These are phyloP conservation scores for Ophiosphaerella narmari DNA, from an alignment of 2,329 filamentous ascomycete genomes.

Conservation along the genomic window DNA sequence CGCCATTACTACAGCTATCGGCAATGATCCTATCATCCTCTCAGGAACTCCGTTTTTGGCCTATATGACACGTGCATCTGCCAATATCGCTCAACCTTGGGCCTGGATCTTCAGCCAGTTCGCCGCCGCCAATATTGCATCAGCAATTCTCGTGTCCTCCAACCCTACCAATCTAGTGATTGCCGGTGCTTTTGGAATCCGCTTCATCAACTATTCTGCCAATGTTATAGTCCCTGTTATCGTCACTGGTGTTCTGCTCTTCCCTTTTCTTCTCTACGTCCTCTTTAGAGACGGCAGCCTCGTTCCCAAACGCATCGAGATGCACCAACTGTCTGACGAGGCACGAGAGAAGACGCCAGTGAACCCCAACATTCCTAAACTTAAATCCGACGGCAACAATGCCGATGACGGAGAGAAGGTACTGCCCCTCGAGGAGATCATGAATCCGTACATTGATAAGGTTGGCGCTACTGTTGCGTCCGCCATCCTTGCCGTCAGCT, in stretches of 20 bases:
- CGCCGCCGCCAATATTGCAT: slow-evolving; percentile 72
- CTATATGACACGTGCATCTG: slow-evolving; percentile 77
- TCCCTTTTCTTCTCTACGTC: slow-evolving; percentile 71
- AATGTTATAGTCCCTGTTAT: slow-evolving; percentile 77
- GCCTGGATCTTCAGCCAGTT: slow-evolving; percentile 78
- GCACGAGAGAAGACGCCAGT: slow-evolving; percentile 61
- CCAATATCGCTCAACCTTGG: slow-evolving; percentile 71
- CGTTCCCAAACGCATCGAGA: slow-evolving; percentile 68
- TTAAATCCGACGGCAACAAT: slow-evolving; percentile 52
- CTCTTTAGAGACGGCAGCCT: slow-evolving; percentile 68
- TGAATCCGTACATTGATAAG: slow-evolving; percentile 75
- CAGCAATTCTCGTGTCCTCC: slow-evolving; percentile 75
- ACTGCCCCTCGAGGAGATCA: slow-evolving; percentile 70
- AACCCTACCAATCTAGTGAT: slow-evolving; percentile 79
- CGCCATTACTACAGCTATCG: slow-evolving; percentile 67
- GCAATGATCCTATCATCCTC: slow-evolving; percentile 76
- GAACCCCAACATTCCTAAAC: slow-evolving; percentile 73
- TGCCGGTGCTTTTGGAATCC: slow-evolving; percentile 72
- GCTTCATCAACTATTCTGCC: slow-evolving; percentile 74
- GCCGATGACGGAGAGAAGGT: slow-evolving; percentile 56
- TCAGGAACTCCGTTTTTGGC: slow-evolving; percentile 75
- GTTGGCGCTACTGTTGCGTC: slow-evolving; percentile 67
- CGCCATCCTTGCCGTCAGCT: slow-evolving; percentile 67
- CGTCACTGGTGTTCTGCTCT: slow-evolving; percentile 70
- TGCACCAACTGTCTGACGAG: slow-evolving; percentile 68